Evolutionary conservation across 2,329 filamentous ascomycete species (phyloP).

Genomic region (Aspergillus sp.): DNA sequence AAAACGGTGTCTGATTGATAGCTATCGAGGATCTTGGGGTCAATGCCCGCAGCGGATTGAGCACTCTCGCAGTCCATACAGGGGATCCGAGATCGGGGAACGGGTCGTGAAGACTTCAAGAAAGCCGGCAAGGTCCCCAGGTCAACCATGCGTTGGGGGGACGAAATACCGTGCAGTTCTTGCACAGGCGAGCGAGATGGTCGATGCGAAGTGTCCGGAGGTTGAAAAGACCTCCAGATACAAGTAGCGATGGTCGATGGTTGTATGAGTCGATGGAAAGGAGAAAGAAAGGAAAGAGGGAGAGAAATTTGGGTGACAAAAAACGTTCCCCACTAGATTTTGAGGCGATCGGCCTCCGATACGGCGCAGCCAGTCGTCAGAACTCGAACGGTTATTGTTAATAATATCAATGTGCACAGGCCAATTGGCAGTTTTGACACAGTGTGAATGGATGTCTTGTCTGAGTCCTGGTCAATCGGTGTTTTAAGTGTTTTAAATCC

Average conservation of each 20-base stretch:
- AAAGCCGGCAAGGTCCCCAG: slow-evolving; percentile 17
- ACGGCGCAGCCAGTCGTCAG: slow-evolving; percentile 7
- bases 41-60: slow-evolving; percentile 40
- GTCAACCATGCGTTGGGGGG: slow-evolving; percentile 4
- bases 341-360: slow-evolving; percentile 25
- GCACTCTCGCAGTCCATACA: slow-evolving; percentile 42
- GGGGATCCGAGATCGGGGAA: slow-evolving; percentile 13
- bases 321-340: slow-evolving; percentile 26
- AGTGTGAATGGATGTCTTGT: background rate
- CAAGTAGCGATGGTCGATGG: background rate
- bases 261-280: background rate
- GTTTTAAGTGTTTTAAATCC: background rate
- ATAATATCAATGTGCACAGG: slow-evolving; percentile 16
- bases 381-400: slow-evolving; percentile 7
- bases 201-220: background rate
- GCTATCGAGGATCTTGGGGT: slow-evolving; percentile 43
- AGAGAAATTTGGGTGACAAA: slow-evolving; percentile 19
- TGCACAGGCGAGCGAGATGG: background rate
- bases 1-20: slow-evolving; percentile 40
- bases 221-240: slow-evolving; percentile 8
- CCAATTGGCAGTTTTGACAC: slow-evolving; percentile 8
- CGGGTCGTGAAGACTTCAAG: slow-evolving; percentile 12
- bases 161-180: background rate
- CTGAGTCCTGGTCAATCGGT: background rate
- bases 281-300: background rate